These are phyloP conservation scores for Tolypocladium guangdongense DNA, from an alignment of 2,329 filamentous ascomycete species.

Conservation along the genomic window DNA sequence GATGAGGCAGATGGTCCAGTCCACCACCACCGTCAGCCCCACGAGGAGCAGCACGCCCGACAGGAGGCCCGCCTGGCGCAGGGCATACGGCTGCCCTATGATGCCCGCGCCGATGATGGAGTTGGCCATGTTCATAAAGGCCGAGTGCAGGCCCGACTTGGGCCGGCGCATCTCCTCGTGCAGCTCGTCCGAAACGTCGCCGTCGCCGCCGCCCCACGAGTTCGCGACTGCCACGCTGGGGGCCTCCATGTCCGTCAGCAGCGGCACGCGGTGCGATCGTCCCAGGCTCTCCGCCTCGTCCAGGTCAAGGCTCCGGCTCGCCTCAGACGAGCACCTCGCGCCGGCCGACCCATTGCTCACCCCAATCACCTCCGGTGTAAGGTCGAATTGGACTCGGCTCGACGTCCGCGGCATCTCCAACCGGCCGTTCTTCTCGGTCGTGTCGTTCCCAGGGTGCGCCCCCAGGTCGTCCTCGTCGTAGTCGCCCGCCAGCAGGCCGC, in stretches of 20 bases:
- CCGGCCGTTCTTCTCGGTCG: neutral
- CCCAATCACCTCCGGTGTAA: slow-evolving; percentile 34
- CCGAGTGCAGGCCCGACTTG: slow-evolving; percentile 73
- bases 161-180: slow-evolving; percentile 52
- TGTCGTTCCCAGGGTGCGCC: slow-evolving; percentile 2
- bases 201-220: slow-evolving; percentile 31
- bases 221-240: slow-evolving; percentile 63
- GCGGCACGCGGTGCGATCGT: slow-evolving; percentile 49
- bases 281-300: slow-evolving; percentile 35
- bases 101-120: slow-evolving; percentile 79
- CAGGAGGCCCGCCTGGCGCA: slow-evolving; percentile 78
- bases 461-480: slow-evolving; percentile 16
- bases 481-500: slow-evolving; percentile 18
- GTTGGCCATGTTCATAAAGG: slow-evolving; percentile 99
- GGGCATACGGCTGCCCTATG: slow-evolving; percentile 87
- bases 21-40: slow-evolving; percentile 69
- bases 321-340: slow-evolving; percentile 7
- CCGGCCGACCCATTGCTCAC: slow-evolving; percentile 11
- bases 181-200: slow-evolving; percentile 29
- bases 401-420: slow-evolving; percentile 31
- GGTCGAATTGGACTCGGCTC: slow-evolving; percentile 66
- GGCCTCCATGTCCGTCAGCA: slow-evolving; percentile 74
- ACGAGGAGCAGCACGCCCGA: slow-evolving; percentile 72
- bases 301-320: slow-evolving; percentile 35
- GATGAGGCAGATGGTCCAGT: slow-evolving; percentile 97